These are phyloP conservation scores for Lizanozyma gosingica DNA, from an alignment of 1,139 yeast species.

Conservation along the genomic window DNA sequence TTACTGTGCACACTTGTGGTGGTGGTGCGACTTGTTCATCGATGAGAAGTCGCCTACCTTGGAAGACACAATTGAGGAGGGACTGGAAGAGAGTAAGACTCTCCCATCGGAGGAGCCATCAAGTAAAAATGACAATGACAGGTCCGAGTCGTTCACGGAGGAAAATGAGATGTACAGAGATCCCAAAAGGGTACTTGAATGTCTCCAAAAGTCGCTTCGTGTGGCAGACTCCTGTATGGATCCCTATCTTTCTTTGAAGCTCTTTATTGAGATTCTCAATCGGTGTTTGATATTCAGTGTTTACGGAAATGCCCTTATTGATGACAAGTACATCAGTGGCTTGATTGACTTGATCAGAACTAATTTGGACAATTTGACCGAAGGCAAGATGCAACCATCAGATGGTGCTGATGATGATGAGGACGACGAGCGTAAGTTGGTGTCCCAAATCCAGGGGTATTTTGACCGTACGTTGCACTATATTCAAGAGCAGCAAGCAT, in stretches of 20 bases:
- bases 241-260: conserved; percentile 63
- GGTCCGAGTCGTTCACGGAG: conserved; percentile 5
- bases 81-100: conserved; percentile 32
- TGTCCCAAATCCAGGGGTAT: conserved; percentile 23
- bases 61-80: conserved; percentile 6
- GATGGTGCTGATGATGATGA: conserved; percentile 17
- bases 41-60: conserved; percentile 21
- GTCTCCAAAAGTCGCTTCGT: conserved; percentile 58
- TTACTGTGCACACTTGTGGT: conserved; percentile 87
- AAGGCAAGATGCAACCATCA: conserved; percentile 15
- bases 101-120: conserved; percentile 3
- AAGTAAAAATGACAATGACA: conserved; percentile 3
- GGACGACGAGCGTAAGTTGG: conserved; percentile 27
- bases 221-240: conserved; percentile 94
- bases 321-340: conserved; percentile 73
- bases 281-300: conserved; percentile 78
- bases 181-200: conserved; percentile 38
- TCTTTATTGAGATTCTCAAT: conserved; percentile 84
- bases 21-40: conserved; percentile 57
- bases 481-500: conserved; percentile 55
- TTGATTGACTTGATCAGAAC: conserved; percentile 76
- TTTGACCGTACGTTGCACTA: conserved; percentile 63
- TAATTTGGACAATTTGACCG: conserved; percentile 51
- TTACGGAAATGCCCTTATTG: conserved; percentile 69
- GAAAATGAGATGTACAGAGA: conserved; percentile 19